Evolutionary conservation across 805 yeast genomes (phyloP).

Genomic region (Zygoascus bituminiphila): DNA sequence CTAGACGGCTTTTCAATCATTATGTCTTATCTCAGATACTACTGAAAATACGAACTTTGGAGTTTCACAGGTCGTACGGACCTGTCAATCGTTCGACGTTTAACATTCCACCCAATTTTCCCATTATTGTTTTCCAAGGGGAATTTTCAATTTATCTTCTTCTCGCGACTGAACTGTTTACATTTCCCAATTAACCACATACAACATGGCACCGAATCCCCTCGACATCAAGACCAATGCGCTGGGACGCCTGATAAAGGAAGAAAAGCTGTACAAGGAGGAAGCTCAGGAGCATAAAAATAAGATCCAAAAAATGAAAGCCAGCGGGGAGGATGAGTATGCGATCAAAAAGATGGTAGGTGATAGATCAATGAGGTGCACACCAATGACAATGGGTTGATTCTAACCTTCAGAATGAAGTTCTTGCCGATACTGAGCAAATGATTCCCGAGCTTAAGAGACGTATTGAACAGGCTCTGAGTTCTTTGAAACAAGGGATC

Average conservation of each 20-base stretch:
- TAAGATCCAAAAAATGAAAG: constrained; percentile 40
- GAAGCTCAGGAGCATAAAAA: constrained; percentile 50
- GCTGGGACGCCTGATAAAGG: constrained; percentile 58
- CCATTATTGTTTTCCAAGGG: too few relatives aligned
- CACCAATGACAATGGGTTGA: neutral
- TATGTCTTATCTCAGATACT: too few relatives aligned
- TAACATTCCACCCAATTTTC: too few relatives aligned
- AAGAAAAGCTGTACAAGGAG: constrained; percentile 48
- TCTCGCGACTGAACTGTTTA: neutral
- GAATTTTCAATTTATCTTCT: too few relatives aligned
- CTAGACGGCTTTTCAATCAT: too few relatives aligned
- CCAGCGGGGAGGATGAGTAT: constrained; percentile 48
- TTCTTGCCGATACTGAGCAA: constrained; percentile 45
- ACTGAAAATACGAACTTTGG: too few relatives aligned
- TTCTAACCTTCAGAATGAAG: constrained; percentile 30
- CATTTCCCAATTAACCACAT: neutral
- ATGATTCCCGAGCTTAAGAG: constrained; percentile 42
- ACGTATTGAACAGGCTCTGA: constrained; percentile 35
- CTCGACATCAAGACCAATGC: constrained; percentile 67
- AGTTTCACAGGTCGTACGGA: too few relatives aligned
- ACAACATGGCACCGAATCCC: constrained; percentile 45
- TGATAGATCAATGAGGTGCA: neutral
- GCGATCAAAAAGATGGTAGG: constrained; percentile 47
- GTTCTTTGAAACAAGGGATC: constrained; percentile 35
- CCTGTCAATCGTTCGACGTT: too few relatives aligned